Base-by-base conservation (phyloP, 352 stramenopile genomes). In the Phytophthora cactorum region DNA sequence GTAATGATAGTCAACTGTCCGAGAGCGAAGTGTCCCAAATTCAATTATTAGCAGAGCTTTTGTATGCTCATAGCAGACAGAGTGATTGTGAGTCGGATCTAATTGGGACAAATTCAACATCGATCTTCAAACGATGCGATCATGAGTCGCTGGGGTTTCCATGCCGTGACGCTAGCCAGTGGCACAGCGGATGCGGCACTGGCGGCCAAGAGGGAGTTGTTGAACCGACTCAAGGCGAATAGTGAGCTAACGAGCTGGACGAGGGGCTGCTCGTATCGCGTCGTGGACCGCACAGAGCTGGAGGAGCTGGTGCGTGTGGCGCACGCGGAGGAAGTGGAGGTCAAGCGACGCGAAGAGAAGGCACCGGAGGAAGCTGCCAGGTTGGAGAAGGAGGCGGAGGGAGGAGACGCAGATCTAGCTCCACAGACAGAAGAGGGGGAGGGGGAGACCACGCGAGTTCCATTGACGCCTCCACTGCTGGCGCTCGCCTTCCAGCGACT, bases 401-500 rank as follows among this genome's bases (percentile, higher is more conserved):
- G 34, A 52, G 51, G 2, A 12, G 43, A 41, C 25, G 41, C 12
- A 39, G 10, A 17, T 45, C 5, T 45, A 47, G 47, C 65, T 12
- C 39, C 39, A 17, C 45, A 45, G 9, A 32, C 38, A 43, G 60
- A 43, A 36, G 44, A 39, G 27, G 9, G 34, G 52, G 44, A 39
- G 27, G 9, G 34, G 52, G 27, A 47, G 41, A 14, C 22, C 15
- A 15, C 27, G 52, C 7, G 25, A 22, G 44, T 77, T 28, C 47
- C 28, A n/a, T 28, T 79, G 36, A 77, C 75, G 12, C 69, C 77
- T 5, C 22, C 46, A 14, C 43, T 71, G 15, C 38, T 92, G 52
- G 84, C 84, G 8, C 36, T 72, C 17, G 80, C 76, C 14, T 86
- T 92, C 58, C 84, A 90, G 62, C 62, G 69, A 25, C 69, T 90